Conservation (phyloP, 441 rosid species). For the Populus trichocarpa region DNA sequence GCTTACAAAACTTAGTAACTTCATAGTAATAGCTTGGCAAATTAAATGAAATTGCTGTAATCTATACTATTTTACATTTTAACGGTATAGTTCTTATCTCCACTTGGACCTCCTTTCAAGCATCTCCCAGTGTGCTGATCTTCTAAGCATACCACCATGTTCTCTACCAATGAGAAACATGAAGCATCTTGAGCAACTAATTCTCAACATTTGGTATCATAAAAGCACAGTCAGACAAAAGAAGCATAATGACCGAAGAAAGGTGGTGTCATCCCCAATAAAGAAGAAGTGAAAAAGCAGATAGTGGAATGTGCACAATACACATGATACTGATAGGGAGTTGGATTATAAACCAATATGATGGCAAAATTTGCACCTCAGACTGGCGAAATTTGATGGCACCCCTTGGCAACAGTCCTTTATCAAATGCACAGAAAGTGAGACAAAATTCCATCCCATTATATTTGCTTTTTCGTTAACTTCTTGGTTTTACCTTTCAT, state of each 20-base stretch:
- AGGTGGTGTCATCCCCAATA: neutral
- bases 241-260: neutral
- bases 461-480: no score
- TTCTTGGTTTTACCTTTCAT: no score
- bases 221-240: constrained; percentile 3
- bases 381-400: neutral
- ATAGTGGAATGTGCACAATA: no score
- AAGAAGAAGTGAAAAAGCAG: no score
- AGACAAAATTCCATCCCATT: no score
- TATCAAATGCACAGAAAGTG: no score
- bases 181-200: constrained; percentile 22
- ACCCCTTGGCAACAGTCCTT: no score
- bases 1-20: neutral
- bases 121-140: constrained; percentile 78
- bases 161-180: constrained; percentile 51
- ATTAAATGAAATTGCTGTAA: constrained; percentile 18
- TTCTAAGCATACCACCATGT: constrained; percentile 95
- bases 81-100: constrained; percentile 54
- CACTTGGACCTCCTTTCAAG: constrained; percentile 62
- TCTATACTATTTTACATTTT: constrained; percentile 49
- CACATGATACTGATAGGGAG: neutral
- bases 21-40: constrained; percentile 9
- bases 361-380: neutral
- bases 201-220: constrained; percentile 4
- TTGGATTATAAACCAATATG: neutral